Base-by-base conservation (phyloP, 2,329 filamentous ascomycete species). In the Thyridium curvatum region DNA sequence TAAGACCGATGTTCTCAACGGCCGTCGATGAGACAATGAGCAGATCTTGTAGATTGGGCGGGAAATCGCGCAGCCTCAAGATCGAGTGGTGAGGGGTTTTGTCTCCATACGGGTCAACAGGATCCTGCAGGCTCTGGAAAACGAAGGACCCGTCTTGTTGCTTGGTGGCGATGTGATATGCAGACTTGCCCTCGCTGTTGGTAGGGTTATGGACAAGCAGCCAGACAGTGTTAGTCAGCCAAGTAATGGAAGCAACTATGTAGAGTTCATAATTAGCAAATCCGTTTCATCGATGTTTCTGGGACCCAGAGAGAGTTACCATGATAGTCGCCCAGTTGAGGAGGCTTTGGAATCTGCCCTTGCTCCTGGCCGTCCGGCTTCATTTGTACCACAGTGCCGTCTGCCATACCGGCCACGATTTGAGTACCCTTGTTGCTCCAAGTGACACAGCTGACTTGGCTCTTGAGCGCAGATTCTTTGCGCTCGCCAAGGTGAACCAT, bases 381-480 rank as follows among this genome's bases (percentile, higher is more conserved):
- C 76, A 97, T 83, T 59, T 96, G 90, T 40, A 77, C 75, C 38
- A 84, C 81, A 12, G 80, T 82, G 41, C 93, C 93, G 61, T 96
- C 79, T 7, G 72, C 80, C 50, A 93, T 69, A 13, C 94, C 93
- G 48, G 87, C 90, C 33, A 94, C 82, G 32, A 98, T 69, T 57
- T 97, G 91, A 59, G 95, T 98, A 34, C 93, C 93, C 56, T 83
- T 87, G 44, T 79, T 84, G 59, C 93, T 98, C 93, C 94, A 98
- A 40, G 86, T 83, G 6, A 87, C 75, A 52, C 85, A 93, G 55
- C 82, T 89, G 18, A 94, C 90, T 35, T 84, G 82, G 18, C 75
- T 69, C 52, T 82, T 86, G 46, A 94, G 68, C 1, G 82, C 66
- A 4, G 52, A 68, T 46, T 66, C 73, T 28, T 86, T 86, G 46